These are phyloP conservation scores for Wickerhamomyces alni DNA, from an alignment of 805 yeast genomes.

Conservation along the genomic window DNA sequence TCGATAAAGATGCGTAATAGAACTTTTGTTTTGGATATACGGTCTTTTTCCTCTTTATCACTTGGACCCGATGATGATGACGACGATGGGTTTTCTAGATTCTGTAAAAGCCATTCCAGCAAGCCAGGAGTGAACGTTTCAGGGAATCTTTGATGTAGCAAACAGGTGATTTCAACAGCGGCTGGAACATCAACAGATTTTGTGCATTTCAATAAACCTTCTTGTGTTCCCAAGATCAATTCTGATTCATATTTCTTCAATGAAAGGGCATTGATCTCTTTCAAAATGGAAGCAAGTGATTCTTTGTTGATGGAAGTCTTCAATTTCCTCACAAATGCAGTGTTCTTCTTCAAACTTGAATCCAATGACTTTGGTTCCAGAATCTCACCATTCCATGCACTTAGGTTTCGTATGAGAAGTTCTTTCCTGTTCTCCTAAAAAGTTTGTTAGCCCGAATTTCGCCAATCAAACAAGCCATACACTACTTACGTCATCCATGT, in stretches of 20 bases:
- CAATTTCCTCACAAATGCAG: constrained; percentile 70
- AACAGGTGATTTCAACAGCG: constrained; percentile 61
- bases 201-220: constrained; percentile 48
- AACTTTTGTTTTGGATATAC: constrained; percentile 37
- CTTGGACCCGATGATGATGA: constrained; percentile 18
- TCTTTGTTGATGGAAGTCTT: constrained; percentile 52
- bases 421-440: constrained; percentile 5
- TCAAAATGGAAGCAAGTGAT: constrained; percentile 38
- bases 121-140: constrained; percentile 44
- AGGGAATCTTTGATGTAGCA: constrained; percentile 71
- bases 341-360: constrained; percentile 75
- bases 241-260: constrained; percentile 74
- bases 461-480: background rate
- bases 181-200: constrained; percentile 55
- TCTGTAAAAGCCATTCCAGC: constrained; percentile 35
- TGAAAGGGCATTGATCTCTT: constrained; percentile 57
- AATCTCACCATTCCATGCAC: constrained; percentile 18
- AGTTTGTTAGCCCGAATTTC: background rate
- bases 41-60: constrained; percentile 39
- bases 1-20: constrained; percentile 51
- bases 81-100: constrained; percentile 32
- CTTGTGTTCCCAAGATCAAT: constrained; percentile 53
- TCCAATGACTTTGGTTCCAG: constrained; percentile 36
- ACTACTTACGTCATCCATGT: background rate
- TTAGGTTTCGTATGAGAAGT: constrained; percentile 8